These are phyloP conservation scores for Beauveria medogensis DNA, from an alignment of 2,329 filamentous ascomycete species.

Conservation along the genomic window DNA sequence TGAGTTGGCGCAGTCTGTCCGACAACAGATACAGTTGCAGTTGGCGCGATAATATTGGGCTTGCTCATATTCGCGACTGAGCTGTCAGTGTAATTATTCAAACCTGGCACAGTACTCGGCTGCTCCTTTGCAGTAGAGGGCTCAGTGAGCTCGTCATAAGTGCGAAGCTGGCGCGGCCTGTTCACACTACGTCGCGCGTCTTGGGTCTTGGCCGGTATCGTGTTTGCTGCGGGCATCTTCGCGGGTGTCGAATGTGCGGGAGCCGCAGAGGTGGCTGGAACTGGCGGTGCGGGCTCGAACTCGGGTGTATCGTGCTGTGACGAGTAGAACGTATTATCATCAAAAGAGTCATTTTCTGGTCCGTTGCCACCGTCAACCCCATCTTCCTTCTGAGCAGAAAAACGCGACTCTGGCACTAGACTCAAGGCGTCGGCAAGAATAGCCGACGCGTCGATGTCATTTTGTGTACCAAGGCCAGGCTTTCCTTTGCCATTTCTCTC, in stretches of 20 bases:
- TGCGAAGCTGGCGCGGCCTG: not conserved
- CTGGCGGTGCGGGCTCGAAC: conserved; percentile 39
- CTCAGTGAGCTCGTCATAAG: conserved; percentile 5
- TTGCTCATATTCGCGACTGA: conserved; percentile 11
- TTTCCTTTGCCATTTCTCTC: conserved; percentile 49
- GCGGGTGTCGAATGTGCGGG: not conserved
- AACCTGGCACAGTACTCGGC: conserved; percentile 21
- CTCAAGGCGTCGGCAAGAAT: conserved; percentile 64
- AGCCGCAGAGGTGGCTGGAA: conserved; percentile 13
- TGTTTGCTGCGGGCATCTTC: conserved; percentile 10
- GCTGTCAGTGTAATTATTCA: conserved; percentile 21
- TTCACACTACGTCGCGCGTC: conserved; percentile 3
- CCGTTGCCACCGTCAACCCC: conserved; percentile 45
- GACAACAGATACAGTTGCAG: not conserved
- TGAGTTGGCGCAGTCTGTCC: not conserved
- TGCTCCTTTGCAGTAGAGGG: not conserved
- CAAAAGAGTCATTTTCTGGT: conserved; percentile 69
- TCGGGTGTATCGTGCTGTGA: conserved; percentile 78
- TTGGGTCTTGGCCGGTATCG: not conserved
- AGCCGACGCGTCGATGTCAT: conserved; percentile 64
- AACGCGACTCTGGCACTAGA: conserved; percentile 61
- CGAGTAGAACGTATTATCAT: conserved; percentile 93
- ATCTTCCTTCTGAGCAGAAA: conserved; percentile 49
- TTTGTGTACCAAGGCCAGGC: conserved; percentile 44
- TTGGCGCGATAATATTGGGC: conserved; percentile 20